A percentile compares a stretch with the other conserved stretches of the same genome.
Evolutionary conservation across 148 eudicot species (phyloP).

Genomic region (Spergularia bocconei): DNA sequence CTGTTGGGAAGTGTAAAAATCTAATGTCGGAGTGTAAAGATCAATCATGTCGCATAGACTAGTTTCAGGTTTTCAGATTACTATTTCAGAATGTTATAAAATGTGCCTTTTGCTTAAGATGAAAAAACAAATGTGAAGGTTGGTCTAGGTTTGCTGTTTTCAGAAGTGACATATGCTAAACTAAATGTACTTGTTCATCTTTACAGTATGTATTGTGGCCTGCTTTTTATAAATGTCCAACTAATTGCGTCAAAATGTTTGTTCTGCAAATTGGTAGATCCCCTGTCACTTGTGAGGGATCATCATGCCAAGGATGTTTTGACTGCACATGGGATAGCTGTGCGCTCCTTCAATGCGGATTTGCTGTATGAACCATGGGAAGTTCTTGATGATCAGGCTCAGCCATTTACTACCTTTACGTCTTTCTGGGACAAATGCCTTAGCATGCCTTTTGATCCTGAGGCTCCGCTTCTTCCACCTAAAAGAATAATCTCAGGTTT

Average conservation of each 20-base stretch:
- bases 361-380: slow-evolving; percentile 98
- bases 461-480: slow-evolving; percentile 93
- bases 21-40: too few relatives aligned
- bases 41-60: too few relatives aligned
- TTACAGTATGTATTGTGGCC: not conserved
- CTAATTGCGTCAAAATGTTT: not conserved
- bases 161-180: not conserved
- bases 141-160: not conserved
- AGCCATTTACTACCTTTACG: slow-evolving; percentile 71
- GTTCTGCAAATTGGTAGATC: slow-evolving; percentile 49
- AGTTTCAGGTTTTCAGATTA: too few relatives aligned
- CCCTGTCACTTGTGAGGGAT: slow-evolving; percentile 93
- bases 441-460: slow-evolving; percentile 96
- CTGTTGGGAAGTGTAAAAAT: not conserved
- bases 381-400: slow-evolving; percentile 62
- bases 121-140: not conserved
- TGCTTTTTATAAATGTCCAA: not conserved
- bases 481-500: slow-evolving; percentile 82
- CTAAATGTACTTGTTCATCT: not conserved
- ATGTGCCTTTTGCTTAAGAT: not conserved
- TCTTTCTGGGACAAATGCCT: slow-evolving; percentile 96
- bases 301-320: slow-evolving; percentile 84
- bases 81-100: too few relatives aligned
- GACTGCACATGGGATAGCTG: slow-evolving; percentile 63
- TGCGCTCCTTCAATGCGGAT: slow-evolving; percentile 90